Conservation (phyloP, 176 grass and related monocot genomes). For the Puya raimondii region DNA sequence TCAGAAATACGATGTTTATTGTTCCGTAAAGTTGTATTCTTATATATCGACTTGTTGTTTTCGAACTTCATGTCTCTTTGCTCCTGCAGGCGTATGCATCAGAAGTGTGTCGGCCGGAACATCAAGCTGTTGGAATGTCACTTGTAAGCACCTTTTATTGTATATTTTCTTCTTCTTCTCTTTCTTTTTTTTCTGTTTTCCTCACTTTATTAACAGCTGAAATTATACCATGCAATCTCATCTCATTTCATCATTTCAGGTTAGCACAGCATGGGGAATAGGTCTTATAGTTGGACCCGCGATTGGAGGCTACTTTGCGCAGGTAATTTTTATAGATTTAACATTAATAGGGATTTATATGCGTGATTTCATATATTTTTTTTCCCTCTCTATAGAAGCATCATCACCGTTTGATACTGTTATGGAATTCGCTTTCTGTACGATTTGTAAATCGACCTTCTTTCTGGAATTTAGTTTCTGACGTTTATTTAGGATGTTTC, state of each 20-base stretch:
- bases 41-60: no score
- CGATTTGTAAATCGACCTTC: not conserved
- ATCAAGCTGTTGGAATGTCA: slow-evolving; percentile 81
- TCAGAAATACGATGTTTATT: not conserved
- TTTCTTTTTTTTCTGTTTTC: slow-evolving; percentile 2
- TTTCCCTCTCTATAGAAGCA: no score
- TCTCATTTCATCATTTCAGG: slow-evolving; percentile 27
- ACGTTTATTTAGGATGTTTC: not conserved
- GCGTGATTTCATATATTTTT: not conserved
- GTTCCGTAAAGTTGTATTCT: not conserved
- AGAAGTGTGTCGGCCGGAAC: slow-evolving; percentile 72
- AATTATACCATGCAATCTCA: slow-evolving; percentile 8
- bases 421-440: no score
- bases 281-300: slow-evolving; percentile 69
- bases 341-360: not conserved
- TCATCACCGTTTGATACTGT: no score
- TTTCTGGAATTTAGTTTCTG: not conserved
- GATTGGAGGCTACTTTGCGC: slow-evolving; percentile 69
- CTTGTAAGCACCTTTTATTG: slow-evolving; percentile 38
- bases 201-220: slow-evolving; percentile 3
- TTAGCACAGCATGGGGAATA: slow-evolving; percentile 49
- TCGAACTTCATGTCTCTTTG: not conserved
- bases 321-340: slow-evolving; percentile 30
- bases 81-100: slow-evolving; percentile 68
- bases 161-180: not conserved